Conservation (phyloP, 2,329 filamentous ascomycete genomes). For the Mariannaea sp. region DNA sequence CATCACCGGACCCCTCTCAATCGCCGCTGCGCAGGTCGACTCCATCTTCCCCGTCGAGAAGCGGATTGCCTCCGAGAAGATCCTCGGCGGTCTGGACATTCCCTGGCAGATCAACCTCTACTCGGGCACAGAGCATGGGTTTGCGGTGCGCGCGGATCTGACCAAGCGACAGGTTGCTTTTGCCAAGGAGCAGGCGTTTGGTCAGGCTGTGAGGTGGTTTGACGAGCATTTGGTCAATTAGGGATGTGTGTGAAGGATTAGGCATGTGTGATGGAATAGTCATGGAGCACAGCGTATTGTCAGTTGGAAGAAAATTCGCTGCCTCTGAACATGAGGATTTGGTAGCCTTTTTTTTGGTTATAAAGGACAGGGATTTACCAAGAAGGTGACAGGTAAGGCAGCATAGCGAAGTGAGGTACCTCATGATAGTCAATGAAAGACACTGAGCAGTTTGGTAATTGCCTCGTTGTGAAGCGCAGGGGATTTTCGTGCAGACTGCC, state of each 20-base stretch:
- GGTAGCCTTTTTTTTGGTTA: too few species aligned
- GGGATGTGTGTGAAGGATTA: not conserved
- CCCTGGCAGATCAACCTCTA: constrained; percentile 74
- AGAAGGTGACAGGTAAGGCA: too few species aligned
- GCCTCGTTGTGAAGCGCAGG: too few species aligned
- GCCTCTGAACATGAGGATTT: too few species aligned
- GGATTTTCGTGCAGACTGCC: too few species aligned
- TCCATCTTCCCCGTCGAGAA: constrained; percentile 60
- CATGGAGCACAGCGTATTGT: too few species aligned
- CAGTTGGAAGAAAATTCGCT: too few species aligned
- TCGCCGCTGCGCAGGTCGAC: constrained; percentile 69
- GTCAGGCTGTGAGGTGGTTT: constrained; percentile 78
- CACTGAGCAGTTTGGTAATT: too few species aligned
- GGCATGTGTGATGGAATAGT: too few species aligned
- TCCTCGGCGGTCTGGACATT: constrained; percentile 56
- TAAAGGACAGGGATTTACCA: too few species aligned
- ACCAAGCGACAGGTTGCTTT: constrained; percentile 59
- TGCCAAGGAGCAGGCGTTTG: constrained; percentile 79
- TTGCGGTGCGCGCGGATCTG: constrained; percentile 70
- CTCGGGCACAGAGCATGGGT: constrained; percentile 72
- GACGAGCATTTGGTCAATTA: constrained; percentile 50
- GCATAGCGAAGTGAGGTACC: too few species aligned
- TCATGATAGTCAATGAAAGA: too few species aligned
- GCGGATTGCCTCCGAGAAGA: constrained; percentile 62
- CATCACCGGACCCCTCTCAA: constrained; percentile 60